Percentiles rank a stretch among this genome's conserved stretches.
Evolutionary conservation across 768 basidiomycete genomes (phyloP).

Genomic region (Pisolithus microcarpus): DNA sequence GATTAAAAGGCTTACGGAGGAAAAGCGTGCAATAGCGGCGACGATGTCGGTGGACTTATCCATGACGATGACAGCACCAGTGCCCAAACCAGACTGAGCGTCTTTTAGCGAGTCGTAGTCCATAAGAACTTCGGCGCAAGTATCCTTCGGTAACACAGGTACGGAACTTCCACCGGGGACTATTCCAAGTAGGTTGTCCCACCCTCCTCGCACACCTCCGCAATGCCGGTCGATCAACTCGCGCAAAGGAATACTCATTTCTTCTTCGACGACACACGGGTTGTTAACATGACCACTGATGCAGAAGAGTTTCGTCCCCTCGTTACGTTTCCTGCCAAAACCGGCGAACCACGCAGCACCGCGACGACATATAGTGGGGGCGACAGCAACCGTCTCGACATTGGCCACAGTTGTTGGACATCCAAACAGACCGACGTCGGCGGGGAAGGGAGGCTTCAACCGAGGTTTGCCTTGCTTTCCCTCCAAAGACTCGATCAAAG

Average conservation of each 20-base stretch:
- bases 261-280: conserved; percentile 96
- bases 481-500: conserved; percentile 92
- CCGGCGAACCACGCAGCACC: conserved; percentile 86
- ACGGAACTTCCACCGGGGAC: conserved; percentile 94
- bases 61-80: conserved; percentile 98
- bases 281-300: conserved; percentile 98
- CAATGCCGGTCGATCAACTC: conserved; percentile 96
- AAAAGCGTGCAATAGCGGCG: conserved; percentile 88
- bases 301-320: conserved; percentile 96
- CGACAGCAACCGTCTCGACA: conserved; percentile 97
- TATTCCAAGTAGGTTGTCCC: conserved; percentile 96
- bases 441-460: conserved; percentile 97
- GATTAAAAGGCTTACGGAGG: conserved; percentile 42
- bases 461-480: conserved; percentile 98
- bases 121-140: conserved; percentile 90
- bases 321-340: conserved; percentile 88
- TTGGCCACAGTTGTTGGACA: conserved; percentile 97
- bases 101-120: conserved; percentile 98
- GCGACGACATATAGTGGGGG: conserved; percentile 90
- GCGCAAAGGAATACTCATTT: conserved; percentile 95
- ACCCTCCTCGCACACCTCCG: conserved; percentile 89
- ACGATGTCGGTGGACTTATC: conserved; percentile 96
- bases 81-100: conserved; percentile 92
- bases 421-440: conserved; percentile 95
- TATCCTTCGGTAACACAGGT: conserved; percentile 79